A percentile compares a stretch with the other conserved stretches of the same genome.
Conservation (phyloP, 2,329 filamentous ascomycete species). For the Arthrocladium fulminans region DNA sequence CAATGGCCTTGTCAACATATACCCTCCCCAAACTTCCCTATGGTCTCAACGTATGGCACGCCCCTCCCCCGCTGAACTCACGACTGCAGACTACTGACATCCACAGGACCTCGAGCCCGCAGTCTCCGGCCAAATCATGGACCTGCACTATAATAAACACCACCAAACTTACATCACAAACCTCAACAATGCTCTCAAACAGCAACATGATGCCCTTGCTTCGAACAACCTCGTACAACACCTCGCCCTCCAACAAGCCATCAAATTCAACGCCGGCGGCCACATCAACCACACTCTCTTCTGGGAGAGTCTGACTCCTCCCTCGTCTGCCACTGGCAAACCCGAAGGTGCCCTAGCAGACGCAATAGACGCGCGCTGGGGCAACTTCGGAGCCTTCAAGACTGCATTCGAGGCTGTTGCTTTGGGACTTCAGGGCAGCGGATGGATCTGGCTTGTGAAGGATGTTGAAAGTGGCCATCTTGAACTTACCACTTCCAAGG, state of each 20-base stretch:
- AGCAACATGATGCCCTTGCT: constrained; percentile 52
- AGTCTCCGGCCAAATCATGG: constrained; percentile 89
- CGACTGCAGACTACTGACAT: background rate
- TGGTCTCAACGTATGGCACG: constrained; percentile 9
- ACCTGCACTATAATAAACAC: constrained; percentile 89
- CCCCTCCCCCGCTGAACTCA: background rate
- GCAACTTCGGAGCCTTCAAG: constrained; percentile 57
- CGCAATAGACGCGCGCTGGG: constrained; percentile 59
- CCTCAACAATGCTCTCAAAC: constrained; percentile 71
- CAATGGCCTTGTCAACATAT: background rate
- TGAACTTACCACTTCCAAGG: constrained; percentile 70
- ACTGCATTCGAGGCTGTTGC: constrained; percentile 57
- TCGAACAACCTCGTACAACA: constrained; percentile 48
- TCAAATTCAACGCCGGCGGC: constrained; percentile 58
- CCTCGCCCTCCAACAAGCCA: constrained; percentile 50
- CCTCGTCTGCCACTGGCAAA: constrained; percentile 42
- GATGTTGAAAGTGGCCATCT: constrained; percentile 49
- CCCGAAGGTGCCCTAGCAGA: constrained; percentile 20
- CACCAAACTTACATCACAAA: constrained; percentile 89
- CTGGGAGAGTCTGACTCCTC: constrained; percentile 68
- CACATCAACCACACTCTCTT: constrained; percentile 57
- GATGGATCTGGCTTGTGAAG: constrained; percentile 80
- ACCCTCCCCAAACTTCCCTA: constrained; percentile 9
- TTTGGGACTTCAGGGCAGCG: constrained; percentile 68
- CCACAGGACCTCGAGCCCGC: constrained; percentile 18